Evolutionary conservation across 257 asterid species (phyloP).

Genomic region (Ligustrum vulgare): DNA sequence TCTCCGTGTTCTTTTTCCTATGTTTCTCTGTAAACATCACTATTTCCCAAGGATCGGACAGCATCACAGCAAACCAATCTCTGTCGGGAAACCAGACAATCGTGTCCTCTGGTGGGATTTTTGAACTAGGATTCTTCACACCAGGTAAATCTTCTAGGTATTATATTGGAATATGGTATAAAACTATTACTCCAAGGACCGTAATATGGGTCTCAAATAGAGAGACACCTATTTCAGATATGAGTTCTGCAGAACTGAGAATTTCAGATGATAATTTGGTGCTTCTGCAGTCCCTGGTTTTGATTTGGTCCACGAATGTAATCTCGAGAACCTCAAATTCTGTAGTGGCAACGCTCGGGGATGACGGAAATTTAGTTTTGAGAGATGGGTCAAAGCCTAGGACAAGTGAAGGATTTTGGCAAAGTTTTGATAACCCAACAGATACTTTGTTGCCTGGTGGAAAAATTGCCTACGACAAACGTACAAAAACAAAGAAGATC

Average conservation of each 20-base stretch:
- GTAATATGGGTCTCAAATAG: constrained; percentile 27
- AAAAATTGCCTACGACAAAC: constrained; percentile 4
- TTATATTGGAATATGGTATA: constrained; percentile 24
- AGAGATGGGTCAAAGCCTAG: constrained; percentile 12
- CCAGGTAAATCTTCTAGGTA: neutral
- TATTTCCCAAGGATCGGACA: constrained; percentile 27
- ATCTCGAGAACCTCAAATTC: neutral
- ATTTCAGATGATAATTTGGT: constrained; percentile 36
- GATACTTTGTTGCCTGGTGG: constrained; percentile 19
- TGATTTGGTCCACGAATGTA: constrained; percentile 22
- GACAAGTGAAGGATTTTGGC: constrained; percentile 10
- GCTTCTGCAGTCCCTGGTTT: neutral
- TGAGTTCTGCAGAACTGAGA: constrained; percentile 17
- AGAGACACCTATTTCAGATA: constrained; percentile 21
- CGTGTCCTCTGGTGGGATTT: constrained; percentile 40
- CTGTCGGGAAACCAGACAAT: constrained; percentile 46
- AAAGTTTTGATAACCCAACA: constrained; percentile 24
- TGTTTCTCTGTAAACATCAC: neutral
- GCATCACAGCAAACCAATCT: constrained; percentile 36
- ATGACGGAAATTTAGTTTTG: constrained; percentile 23
- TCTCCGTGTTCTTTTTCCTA: neutral
- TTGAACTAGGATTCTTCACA: constrained; percentile 38
- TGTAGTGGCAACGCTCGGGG: constrained; percentile 15
- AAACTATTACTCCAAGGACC: neutral
- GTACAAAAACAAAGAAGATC: neutral